A percentile compares a stretch with the other conserved stretches of the same genome.
These are phyloP conservation scores for Microbotryomycetes sp. DNA, from an alignment of 1,284 basidiomycete species.

Conservation along the genomic window DNA sequence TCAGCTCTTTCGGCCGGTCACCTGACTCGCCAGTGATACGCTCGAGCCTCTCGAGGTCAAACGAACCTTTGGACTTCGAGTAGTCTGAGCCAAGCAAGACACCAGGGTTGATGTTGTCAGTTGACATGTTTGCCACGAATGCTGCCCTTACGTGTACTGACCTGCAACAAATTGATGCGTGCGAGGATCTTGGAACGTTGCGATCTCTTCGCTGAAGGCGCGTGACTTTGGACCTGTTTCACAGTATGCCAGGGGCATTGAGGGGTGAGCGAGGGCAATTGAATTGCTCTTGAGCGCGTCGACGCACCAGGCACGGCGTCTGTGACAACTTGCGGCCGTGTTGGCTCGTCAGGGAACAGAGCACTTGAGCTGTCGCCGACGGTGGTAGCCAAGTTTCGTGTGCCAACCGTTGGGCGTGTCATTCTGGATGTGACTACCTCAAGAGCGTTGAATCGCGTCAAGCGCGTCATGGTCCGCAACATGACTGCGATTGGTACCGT, in stretches of 20 bases:
- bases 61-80: constrained; percentile 36
- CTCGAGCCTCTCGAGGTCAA: not conserved
- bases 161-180: constrained; percentile 45
- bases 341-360: constrained; percentile 39
- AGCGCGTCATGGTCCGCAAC: not conserved
- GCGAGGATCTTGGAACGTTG: constrained; percentile 44
- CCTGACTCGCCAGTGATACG: not conserved
- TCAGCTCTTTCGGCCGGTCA: constrained; percentile 11
- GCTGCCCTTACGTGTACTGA: too few relatives aligned
- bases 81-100: too few relatives aligned
- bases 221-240: constrained; percentile 35
- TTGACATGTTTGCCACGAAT: too few relatives aligned
- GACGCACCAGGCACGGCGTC: constrained; percentile 37
- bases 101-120: too few relatives aligned
- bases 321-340: constrained; percentile 33
- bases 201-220: constrained; percentile 39
- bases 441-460: not conserved
- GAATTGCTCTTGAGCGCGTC: not conserved
- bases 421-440: not conserved
- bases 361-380: not conserved
- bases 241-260: not conserved
- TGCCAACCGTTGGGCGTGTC: constrained; percentile 19
- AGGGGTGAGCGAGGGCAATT: not conserved
- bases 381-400: constrained; percentile 9
- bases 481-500: not conserved